A percentile compares a stretch with the other conserved stretches of the same genome.
Evolutionary conservation across 148 eudicot genomes (phyloP).

Genomic region (Rhododendron simsii): DNA sequence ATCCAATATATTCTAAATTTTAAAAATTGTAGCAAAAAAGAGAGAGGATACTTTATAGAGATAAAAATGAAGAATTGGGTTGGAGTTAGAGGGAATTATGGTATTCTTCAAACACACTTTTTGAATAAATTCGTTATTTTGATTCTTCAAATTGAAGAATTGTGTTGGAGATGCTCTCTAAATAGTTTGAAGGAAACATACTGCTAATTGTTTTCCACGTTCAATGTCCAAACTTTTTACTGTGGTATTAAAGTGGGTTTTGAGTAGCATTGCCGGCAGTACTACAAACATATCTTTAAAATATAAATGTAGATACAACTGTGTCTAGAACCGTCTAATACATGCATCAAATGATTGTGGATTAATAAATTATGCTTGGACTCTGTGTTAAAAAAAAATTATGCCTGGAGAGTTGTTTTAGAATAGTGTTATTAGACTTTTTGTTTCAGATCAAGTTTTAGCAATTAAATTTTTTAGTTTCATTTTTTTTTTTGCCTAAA

Average conservation of each 20-base stretch:
- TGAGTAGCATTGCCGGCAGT: background rate
- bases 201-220: background rate
- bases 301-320: background rate
- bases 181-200: background rate
- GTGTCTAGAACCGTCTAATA: background rate
- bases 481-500: too few relatives aligned
- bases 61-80: too few relatives aligned
- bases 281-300: background rate
- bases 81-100: background rate
- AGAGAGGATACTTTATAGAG: too few relatives aligned
- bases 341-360: background rate
- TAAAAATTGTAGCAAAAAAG: too few relatives aligned
- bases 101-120: background rate
- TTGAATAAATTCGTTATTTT: background rate
- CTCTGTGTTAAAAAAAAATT: too few relatives aligned
- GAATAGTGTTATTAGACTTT: too few relatives aligned
- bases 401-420: too few relatives aligned
- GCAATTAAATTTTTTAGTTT: background rate
- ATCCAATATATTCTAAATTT: too few relatives aligned
- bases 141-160: background rate
- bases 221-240: background rate
- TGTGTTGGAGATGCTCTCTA: background rate
- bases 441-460: too few relatives aligned
- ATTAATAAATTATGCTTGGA: background rate
- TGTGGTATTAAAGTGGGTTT: background rate